Conservation (phyloP, 371 early-diverging fungal genomes). For the Polyrhizophydium stewartii region DNA sequence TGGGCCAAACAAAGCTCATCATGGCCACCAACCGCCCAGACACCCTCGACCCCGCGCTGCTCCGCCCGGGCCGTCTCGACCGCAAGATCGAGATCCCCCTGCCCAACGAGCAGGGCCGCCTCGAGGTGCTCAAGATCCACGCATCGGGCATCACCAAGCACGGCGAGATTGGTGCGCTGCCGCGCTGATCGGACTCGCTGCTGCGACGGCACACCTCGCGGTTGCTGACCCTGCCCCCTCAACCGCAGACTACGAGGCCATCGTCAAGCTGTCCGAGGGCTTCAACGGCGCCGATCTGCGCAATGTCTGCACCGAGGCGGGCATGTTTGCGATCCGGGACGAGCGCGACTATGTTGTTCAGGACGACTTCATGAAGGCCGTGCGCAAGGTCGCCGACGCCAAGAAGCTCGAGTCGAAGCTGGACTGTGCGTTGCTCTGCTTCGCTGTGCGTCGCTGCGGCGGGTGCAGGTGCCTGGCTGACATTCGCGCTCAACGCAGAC, state of each 20-base stretch:
- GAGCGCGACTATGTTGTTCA: conserved; percentile 97
- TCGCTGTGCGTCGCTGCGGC: too few species aligned
- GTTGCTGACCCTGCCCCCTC: too few species aligned
- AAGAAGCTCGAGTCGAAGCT: conserved; percentile 99
- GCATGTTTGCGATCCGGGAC: conserved; percentile 99
- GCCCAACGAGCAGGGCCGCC: conserved; percentile 83
- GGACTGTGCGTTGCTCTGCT: conserved; percentile 49
- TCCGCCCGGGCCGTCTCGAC: conserved; percentile 98
- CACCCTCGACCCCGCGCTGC: conserved; percentile 97
- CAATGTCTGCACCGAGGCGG: conserved; percentile 99
- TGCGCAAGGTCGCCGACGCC: conserved; percentile 96
- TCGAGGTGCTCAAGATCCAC: conserved; percentile 98
- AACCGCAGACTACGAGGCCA: conserved; percentile 88
- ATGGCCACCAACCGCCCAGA: conserved; percentile 99
- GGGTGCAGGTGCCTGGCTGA: too few species aligned
- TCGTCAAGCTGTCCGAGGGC: conserved; percentile 97
- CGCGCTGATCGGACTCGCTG: too few species aligned
- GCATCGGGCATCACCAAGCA: conserved; percentile 89
- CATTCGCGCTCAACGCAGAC: too few species aligned
- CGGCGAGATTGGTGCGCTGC: conserved; percentile 82
- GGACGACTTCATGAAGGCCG: conserved; percentile 99
- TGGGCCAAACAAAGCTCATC: conserved; percentile 98
- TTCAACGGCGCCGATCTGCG: conserved; percentile 99
- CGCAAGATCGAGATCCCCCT: conserved; percentile 99
- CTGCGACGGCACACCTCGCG: too few species aligned